A percentile compares a stretch with the other conserved stretches of the same genome.
phyloP scores from a whole-genome alignment of 208 protist genomes.

The Trichomonas vaginalis region DNA sequence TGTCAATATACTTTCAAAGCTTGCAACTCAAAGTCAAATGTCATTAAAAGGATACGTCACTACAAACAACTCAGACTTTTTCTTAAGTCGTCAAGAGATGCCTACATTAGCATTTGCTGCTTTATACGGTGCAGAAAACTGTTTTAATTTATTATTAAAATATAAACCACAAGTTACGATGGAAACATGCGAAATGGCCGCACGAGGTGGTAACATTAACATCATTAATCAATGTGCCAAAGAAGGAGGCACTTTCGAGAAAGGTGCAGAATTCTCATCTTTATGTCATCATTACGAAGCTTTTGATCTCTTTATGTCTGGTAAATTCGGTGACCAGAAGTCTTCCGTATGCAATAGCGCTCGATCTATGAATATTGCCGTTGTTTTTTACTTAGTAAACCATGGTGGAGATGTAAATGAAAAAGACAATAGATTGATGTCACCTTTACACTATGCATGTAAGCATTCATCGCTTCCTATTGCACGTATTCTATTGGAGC shows the following conservation, averaged over 20 bases:
- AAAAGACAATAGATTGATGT: neutral
- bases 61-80: neutral
- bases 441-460: neutral
- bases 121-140: neutral
- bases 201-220: neutral
- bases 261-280: neutral
- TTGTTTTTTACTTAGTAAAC: neutral
- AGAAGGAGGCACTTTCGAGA: neutral
- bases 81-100: neutral
- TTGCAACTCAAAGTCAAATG: neutral
- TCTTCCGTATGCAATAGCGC: neutral
- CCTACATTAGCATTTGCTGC: neutral
- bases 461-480: neutral
- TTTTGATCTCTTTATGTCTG: neutral
- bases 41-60: neutral
- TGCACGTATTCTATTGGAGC: neutral
- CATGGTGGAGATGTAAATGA: neutral
- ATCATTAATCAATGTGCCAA: neutral
- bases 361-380: neutral
- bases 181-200: neutral
- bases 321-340: neutral
- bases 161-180: neutral
- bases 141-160: neutral
- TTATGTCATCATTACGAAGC: neutral
- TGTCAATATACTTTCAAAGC: neutral